A percentile compares a stretch with the other conserved stretches of the same genome.
These are phyloP conservation scores for Candida sojae DNA, from an alignment of 1,139 yeast genomes.

Conservation along the genomic window DNA sequence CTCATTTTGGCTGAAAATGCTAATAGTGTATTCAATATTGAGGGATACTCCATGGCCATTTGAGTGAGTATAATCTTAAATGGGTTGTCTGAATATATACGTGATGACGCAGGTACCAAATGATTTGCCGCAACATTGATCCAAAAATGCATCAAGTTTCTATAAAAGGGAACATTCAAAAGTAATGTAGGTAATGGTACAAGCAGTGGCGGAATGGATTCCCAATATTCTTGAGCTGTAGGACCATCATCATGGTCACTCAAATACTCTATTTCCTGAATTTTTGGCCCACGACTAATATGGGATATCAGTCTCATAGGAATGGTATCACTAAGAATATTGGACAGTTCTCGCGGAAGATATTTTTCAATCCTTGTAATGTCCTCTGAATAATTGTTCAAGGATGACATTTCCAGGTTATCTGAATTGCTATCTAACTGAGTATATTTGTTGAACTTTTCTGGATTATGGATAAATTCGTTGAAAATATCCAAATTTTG, in stretches of 20 bases:
- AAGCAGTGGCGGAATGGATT: constrained; percentile 49
- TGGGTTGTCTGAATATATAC: constrained; percentile 62
- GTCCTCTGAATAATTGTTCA: constrained; percentile 23
- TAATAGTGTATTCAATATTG: constrained; percentile 59
- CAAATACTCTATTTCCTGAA: not conserved
- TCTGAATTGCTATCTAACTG: not conserved
- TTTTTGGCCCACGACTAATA: not conserved
- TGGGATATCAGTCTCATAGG: constrained; percentile 10
- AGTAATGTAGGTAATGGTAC: constrained; percentile 60
- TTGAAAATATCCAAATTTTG: constrained; percentile 33
- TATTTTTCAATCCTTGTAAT: constrained; percentile 23
- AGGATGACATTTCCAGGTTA: constrained; percentile 11
- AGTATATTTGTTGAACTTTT: not conserved
- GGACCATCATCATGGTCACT: not conserved
- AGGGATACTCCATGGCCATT: constrained; percentile 64
- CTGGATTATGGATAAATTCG: constrained; percentile 19
- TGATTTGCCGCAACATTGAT: constrained; percentile 60
- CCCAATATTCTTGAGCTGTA: not conserved
- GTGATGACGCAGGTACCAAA: constrained; percentile 69
- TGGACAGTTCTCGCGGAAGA: constrained; percentile 11
- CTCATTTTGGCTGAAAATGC: constrained; percentile 68
- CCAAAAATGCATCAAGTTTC: constrained; percentile 65
- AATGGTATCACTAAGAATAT: constrained; percentile 8
- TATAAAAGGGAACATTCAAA: constrained; percentile 57
- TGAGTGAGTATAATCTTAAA: constrained; percentile 65